Evolutionary conservation across 2,329 filamentous ascomycete species (phyloP), one percentile per base, ranked within the genome.

Genomic region (Aspergillus pseudotamarii): DNA sequence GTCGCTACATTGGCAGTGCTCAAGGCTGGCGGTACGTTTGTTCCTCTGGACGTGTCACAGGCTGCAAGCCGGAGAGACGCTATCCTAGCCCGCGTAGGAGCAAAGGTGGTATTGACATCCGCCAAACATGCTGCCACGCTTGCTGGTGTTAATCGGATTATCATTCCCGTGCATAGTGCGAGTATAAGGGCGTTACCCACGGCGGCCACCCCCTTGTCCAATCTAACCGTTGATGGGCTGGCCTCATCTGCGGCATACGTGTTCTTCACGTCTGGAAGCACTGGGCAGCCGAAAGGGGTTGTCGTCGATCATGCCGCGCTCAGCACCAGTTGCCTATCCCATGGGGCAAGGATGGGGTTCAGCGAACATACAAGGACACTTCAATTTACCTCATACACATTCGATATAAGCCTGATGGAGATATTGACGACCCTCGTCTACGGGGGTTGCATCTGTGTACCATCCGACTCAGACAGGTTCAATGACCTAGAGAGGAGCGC

Each of bases 231-330:
- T 56, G 30, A 11, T 23, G 16, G 30, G 4, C 16, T 12, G 12
- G 19, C 43, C 19, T 4, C 26, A 26, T 36, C 43, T 51, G 55
- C 57, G 8, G 56, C 59, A 14, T 89, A 86, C 69, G 79, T 86
- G 1, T 79, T 89, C 9, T 85, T 88, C 64, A 83, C 81, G 3
- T 82, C 82, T 4, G 82, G 83, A 0, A 83, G 83, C 1, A 82
- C 83, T 1, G 81, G 81, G 54, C 79, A 79, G 45, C 83, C 84
- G 0, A 84, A 85, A 62, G 86, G 86, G 2, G 81, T 87, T 23
- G 82, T 86, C 32, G 86, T 88, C 62, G 84, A 82, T 3, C 88
- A 90, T 65, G 75, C 76, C 0, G 82, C 86, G 0, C 77, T 87
- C 1, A 82, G 84, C 1, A 84, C 84, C 0, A 79, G 80, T 0